Evolutionary conservation across 1,284 basidiomycete genomes (phyloP).

Genomic region (Ustilago bromivora): DNA sequence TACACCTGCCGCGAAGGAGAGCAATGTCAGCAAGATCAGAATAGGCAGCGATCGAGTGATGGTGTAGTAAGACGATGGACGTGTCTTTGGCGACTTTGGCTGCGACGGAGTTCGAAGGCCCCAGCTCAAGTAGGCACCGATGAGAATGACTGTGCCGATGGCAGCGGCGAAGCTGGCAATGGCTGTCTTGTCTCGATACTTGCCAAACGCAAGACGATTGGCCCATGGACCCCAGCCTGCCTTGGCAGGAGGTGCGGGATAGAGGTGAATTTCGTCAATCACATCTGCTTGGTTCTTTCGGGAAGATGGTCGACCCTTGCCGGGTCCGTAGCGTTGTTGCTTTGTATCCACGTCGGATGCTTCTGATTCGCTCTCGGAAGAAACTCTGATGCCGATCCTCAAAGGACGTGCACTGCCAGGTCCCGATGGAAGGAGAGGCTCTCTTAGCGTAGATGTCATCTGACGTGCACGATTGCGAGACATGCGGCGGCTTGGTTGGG

Average conservation of each 20-base stretch:
- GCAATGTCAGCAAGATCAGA: constrained; percentile 79
- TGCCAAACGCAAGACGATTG: constrained; percentile 53
- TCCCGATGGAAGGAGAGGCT: constrained; percentile 45
- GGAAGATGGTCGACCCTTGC: not conserved
- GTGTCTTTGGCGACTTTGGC: constrained; percentile 53
- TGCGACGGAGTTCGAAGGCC: constrained; percentile 34
- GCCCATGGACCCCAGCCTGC: constrained; percentile 55
- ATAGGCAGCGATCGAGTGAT: constrained; percentile 83
- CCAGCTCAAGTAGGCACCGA: constrained; percentile 50
- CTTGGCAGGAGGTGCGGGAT: constrained; percentile 46
- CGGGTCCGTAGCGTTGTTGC: constrained; percentile 13
- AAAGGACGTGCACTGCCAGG: constrained; percentile 27
- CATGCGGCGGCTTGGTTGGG: constrained; percentile 23
- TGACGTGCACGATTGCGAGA: constrained; percentile 52
- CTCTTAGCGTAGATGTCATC: constrained; percentile 46
- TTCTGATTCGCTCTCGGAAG: constrained; percentile 29
- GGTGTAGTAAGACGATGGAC: constrained; percentile 72
- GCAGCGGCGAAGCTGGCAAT: constrained; percentile 50
- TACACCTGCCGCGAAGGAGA: constrained; percentile 83
- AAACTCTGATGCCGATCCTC: constrained; percentile 16
- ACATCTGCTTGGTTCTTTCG: constrained; percentile 17
- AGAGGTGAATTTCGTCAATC: constrained; percentile 43
- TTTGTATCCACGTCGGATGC: constrained; percentile 23
- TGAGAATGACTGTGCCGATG: constrained; percentile 39
- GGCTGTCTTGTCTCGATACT: constrained; percentile 61